Base-by-base conservation (phyloP, 768 basidiomycete genomes). In the Phylloporus scabripes region DNA sequence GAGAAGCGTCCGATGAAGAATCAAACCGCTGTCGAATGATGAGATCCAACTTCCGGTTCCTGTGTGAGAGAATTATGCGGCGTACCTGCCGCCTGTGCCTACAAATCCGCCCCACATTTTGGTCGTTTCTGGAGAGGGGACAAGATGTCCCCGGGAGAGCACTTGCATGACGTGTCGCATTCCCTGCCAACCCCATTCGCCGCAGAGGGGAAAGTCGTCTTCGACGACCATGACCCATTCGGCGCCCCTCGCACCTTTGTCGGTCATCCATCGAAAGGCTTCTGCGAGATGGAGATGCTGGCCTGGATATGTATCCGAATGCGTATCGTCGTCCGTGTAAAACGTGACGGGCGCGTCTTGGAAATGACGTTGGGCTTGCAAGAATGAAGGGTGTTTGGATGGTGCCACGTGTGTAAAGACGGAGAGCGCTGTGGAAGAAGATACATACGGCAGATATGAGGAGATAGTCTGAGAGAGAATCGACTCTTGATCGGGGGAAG, bases 191-290 rank as follows among this genome's bases (percentile, higher is more conserved):
- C 71, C 70, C 55, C 67, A 64, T 6, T 64, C 63, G 14, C 63
- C 68, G 26, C 72, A 74, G 17, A 74, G 38, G 0, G 73, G 72
- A 40, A 74, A 74, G 51, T 75, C 72, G 52, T 75, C 73, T 46
- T 74, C 73, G 24, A 71, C 59, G 11, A 74, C 59, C 68, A 73
- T 73, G 4, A 74, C 52, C 72, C 72, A 74, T 48, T 74, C 71
- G 12, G 70, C 63, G 32, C 52, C 49, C n/a, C 14, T 26, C 1
- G 50, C 29, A 5, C 51, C 49, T 34, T 48, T 58, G 37, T 59
- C 60, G 29, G 42, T 29, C 49, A 59, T 52, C 74, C 72, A 74
- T 23, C 66, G 50, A 34, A 74, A 67, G 4, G 72, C 72, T 40
- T 75, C 73, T 7, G 71, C 63, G 28, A 70, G 62, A 54, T 74